Conservation (phyloP, 2,329 filamentous ascomycete species). For the Botrytis fragariae region DNA sequence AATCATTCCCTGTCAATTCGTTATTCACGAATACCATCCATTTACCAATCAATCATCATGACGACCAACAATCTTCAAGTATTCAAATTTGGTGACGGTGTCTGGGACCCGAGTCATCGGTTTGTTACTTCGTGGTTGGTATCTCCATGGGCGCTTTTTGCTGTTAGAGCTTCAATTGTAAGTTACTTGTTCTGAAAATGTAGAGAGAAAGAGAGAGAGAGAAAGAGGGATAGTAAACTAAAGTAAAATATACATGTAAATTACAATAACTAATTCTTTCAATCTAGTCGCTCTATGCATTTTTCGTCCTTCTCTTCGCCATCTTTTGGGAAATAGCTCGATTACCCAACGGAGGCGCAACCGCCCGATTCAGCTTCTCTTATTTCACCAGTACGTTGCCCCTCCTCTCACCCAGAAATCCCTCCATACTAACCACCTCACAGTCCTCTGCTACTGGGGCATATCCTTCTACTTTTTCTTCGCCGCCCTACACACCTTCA, state of each 20-base stretch:
- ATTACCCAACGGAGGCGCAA: conserved; percentile 23
- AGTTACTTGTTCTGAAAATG: conserved; percentile 31
- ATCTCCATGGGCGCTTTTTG: conserved; percentile 61
- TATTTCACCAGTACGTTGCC: conserved; percentile 66
- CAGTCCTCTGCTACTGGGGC: conserved; percentile 68
- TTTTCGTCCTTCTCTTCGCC: conserved; percentile 66
- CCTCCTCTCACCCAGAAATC: not conserved
- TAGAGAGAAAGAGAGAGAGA: not conserved
- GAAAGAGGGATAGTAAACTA: not conserved
- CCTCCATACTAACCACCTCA: not conserved
- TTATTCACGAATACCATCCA: not conserved
- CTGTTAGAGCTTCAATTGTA: conserved; percentile 54
- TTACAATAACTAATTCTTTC: not conserved
- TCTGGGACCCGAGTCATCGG: conserved; percentile 50
- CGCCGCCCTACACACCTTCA: conserved; percentile 65
- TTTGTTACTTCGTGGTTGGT: conserved; percentile 82
- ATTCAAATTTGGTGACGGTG: conserved; percentile 23
- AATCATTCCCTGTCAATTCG: not conserved
- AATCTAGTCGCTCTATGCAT: conserved; percentile 60
- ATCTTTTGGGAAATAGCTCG: conserved; percentile 64
- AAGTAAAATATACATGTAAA: not conserved
- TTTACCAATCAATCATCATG: not conserved
- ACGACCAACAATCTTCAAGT: not conserved
- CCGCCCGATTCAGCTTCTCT: conserved; percentile 56
- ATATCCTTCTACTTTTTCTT: conserved; percentile 74